These are phyloP conservation scores for Taiozyma sp. DNA, from an alignment of 1,139 yeast genomes.

Conservation along the genomic window DNA sequence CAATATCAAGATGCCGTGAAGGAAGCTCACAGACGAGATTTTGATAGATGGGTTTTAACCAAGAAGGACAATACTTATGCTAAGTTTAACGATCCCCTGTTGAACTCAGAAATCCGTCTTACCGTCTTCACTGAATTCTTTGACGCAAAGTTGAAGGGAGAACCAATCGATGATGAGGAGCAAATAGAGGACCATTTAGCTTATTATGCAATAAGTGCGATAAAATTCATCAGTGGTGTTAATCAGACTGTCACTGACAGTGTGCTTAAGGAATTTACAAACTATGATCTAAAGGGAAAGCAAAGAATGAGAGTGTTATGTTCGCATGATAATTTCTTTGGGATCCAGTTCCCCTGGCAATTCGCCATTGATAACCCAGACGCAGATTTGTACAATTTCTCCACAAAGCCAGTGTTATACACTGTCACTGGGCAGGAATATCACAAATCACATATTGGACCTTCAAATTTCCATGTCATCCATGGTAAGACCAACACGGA, in stretches of 20 bases:
- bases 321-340: slow-evolving; percentile 11
- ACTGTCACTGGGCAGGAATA: slow-evolving; percentile 6
- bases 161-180: background rate
- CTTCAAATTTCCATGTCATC: slow-evolving; percentile 18
- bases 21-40: slow-evolving; percentile 12
- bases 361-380: slow-evolving; percentile 33
- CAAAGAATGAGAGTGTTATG: slow-evolving; percentile 14
- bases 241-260: slow-evolving; percentile 5
- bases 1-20: slow-evolving; percentile 9
- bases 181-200: slow-evolving; percentile 10
- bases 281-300: slow-evolving; percentile 12
- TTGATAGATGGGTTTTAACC: slow-evolving; percentile 14
- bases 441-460: slow-evolving; percentile 14
- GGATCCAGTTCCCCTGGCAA: slow-evolving; percentile 35
- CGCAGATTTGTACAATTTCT: slow-evolving; percentile 29
- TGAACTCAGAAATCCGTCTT: slow-evolving; percentile 13
- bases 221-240: slow-evolving; percentile 18
- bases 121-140: slow-evolving; percentile 15
- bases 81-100: slow-evolving; percentile 12
- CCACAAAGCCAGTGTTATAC: slow-evolving; percentile 13
- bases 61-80: slow-evolving; percentile 8
- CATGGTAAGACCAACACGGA: slow-evolving; percentile 26
- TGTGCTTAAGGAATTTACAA: slow-evolving; percentile 16
- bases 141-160: slow-evolving; percentile 10
- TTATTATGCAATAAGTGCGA: slow-evolving; percentile 20